Evolutionary conservation across 2,329 filamentous ascomycete species (phyloP).

Genomic region (Scytalidium sp.): DNA sequence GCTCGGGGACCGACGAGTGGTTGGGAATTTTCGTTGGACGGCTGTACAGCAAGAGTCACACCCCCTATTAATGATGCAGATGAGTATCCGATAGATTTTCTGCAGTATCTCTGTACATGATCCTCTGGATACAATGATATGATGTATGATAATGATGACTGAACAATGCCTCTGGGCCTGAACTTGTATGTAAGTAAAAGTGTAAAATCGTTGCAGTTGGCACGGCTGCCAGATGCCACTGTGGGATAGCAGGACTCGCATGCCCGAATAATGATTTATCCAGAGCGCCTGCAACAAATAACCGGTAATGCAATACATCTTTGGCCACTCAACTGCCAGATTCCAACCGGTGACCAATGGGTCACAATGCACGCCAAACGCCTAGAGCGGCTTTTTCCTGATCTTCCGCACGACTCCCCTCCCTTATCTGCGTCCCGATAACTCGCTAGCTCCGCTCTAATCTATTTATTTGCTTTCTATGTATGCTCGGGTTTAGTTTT

Average conservation of each 20-base stretch:
- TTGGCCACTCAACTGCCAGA: not conserved
- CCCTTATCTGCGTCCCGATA: not conserved
- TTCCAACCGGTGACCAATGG: not conserved
- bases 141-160: not conserved
- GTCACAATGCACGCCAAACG: not conserved
- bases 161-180: not conserved
- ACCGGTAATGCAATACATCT: not conserved
- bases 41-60: too few relatives aligned
- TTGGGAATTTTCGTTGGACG: too few relatives aligned
- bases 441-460: too few relatives aligned
- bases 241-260: not conserved
- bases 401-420: not conserved
- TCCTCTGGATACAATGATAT: not conserved
- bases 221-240: not conserved
- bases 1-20: too few relatives aligned
- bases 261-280: not conserved
- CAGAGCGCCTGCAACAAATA: not conserved
- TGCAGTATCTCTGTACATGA: too few relatives aligned
- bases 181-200: not conserved
- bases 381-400: too few relatives aligned
- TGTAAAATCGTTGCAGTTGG: not conserved
- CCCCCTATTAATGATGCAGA: too few relatives aligned
- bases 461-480: too few relatives aligned
- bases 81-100: too few relatives aligned
- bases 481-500: not conserved